Conservation (phyloP, 805 yeast species). For the Saccharomyces mikatae region DNA sequence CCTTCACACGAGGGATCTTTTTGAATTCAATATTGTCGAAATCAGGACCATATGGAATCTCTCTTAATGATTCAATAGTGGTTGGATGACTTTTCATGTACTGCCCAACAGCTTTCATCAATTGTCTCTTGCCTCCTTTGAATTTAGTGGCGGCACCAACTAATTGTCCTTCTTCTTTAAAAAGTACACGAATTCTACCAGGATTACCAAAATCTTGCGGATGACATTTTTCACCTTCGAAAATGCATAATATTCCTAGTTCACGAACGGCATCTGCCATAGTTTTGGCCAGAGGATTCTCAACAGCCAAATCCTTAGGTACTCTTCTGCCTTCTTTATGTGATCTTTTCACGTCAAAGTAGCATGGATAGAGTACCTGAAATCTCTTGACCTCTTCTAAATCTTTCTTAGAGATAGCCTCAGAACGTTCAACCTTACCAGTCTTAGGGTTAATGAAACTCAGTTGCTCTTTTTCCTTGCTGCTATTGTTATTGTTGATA, state of each 20-base stretch:
- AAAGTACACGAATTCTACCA: constrained; percentile 79
- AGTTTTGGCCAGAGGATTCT: constrained; percentile 79
- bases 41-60: constrained; percentile 60
- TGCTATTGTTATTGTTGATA: neutral
- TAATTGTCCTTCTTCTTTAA: constrained; percentile 45
- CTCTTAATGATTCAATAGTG: constrained; percentile 51
- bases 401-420: constrained; percentile 43
- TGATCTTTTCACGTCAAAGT: constrained; percentile 73
- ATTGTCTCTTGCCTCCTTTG: constrained; percentile 50
- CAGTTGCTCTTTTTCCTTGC: constrained; percentile 9
- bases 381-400: constrained; percentile 56
- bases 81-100: constrained; percentile 65
- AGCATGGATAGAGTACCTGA: constrained; percentile 82
- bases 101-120: constrained; percentile 52
- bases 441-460: constrained; percentile 24
- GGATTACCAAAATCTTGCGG: constrained; percentile 98
- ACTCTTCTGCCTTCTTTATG: constrained; percentile 82
- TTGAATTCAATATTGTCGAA: constrained; percentile 46
- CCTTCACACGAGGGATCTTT: constrained; percentile 70
- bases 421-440: constrained; percentile 22
- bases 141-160: constrained; percentile 20
- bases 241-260: constrained; percentile 33
- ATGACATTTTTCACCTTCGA: constrained; percentile 79
- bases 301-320: constrained; percentile 56
- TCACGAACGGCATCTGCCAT: constrained; percentile 61